Conservation (phyloP, 2,329 filamentous ascomycete genomes). For the Exophiala dermatitidis region DNA sequence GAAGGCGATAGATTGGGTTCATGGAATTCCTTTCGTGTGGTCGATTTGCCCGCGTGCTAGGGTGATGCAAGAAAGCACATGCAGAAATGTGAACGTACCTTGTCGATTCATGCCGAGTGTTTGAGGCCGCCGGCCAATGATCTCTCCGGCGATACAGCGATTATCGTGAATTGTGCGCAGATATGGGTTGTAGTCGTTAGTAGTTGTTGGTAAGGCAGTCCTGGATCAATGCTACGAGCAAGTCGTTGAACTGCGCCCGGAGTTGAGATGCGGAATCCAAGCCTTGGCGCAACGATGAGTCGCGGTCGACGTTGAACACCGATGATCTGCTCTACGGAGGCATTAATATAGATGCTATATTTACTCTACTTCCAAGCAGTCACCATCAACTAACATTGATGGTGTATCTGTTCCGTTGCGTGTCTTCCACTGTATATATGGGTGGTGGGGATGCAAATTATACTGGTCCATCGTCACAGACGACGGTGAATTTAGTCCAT, state of each 20-base stretch:
- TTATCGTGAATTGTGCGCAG: not conserved
- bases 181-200: not conserved
- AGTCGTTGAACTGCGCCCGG: not conserved
- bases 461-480: no score
- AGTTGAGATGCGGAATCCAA: not conserved
- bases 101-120: conserved; percentile 18
- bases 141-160: not conserved
- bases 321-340: no score
- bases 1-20: no score
- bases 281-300: not conserved
- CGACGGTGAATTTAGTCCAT: no score
- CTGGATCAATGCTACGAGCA: not conserved
- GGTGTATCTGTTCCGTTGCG: no score
- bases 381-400: no score
- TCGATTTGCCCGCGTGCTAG: not conserved
- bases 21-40: not conserved
- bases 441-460: no score
- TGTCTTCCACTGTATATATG: no score
- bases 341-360: no score
- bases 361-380: no score
- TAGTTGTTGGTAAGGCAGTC: not conserved
- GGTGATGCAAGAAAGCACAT: not conserved
- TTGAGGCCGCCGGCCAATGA: not conserved
- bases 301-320: no score
- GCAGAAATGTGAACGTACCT: conserved; percentile 18